Evolutionary conservation across 495 filamentous ascomycete species (phyloP), one percentile per base, ranked within the genome.

Genomic region (Tuber indicum): DNA sequence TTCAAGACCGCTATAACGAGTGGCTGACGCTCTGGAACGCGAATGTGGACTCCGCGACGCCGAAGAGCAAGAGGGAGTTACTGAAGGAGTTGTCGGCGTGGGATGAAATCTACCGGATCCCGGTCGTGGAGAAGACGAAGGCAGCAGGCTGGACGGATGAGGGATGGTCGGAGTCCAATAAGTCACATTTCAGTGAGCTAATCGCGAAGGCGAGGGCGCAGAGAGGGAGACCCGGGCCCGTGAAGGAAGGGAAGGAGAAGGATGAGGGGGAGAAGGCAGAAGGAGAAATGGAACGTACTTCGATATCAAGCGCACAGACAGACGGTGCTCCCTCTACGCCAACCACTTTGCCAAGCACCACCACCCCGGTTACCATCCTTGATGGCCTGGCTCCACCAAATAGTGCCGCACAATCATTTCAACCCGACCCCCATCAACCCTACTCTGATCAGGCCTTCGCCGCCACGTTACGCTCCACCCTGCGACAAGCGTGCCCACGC

Each of bases 21-120:
- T 99, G 94, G 94, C 87, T 95, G 79, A 98, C 94, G 69, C 83
- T 98, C 42, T 98, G 93, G 91, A 99, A 99, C 83, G 93, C 96
- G 21, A 98, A 98, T 79, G 95, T 93, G 84, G 96, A 99, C 84
- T 91, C 93, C 3, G 88, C 87, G 74, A 85, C 84, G 6, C 93
- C 93, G 1, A 91, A 91, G 81, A 85, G 87, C 8, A 93, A 92
- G 79, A 83, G 86, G 5, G 91, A 95, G 71, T 82, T 99, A 10
- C 82, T 96, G 44, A 88, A 87, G 9, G 95, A 97, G 75, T 82
- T 99, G 26, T 91, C 94, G 41, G 81, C 88, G 3, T 98, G 96
- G 94, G 96, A 99, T 81, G 86, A 88, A 45, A 94, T 91, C 0
- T 89, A 95, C 76, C 87, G 73, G 9, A 75, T 46, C 23, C 81